These are phyloP conservation scores for Nosema bombycis DNA, from an alignment of 371 early-diverging fungal species.

Conservation along the genomic window DNA sequence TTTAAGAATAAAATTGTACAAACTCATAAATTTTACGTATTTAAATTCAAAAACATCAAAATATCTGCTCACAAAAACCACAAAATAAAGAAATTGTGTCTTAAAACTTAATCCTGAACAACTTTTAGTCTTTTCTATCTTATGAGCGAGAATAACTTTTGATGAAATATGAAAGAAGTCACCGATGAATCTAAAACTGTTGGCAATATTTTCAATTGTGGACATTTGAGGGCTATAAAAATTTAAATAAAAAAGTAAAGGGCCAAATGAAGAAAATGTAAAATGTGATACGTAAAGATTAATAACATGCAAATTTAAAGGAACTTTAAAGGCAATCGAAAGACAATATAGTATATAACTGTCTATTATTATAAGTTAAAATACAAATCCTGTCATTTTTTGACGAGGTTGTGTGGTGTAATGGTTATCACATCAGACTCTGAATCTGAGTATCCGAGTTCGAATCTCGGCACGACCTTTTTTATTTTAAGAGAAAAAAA, in stretches of 20 bases:
- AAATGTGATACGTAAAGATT: background rate
- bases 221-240: conserved; percentile 28
- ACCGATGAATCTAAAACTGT: conserved; percentile 42
- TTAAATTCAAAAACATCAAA: conserved; percentile 73
- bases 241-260: conserved; percentile 7
- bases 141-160: conserved; percentile 57
- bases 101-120: conserved; percentile 85
- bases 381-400: background rate
- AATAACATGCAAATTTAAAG: background rate
- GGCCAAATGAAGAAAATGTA: background rate
- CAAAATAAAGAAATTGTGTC: conserved; percentile 81
- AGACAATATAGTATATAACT: background rate
- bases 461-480: conserved; percentile 55
- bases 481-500: too few species aligned
- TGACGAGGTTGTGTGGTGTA: conserved; percentile 48
- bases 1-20: conserved; percentile 91
- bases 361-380: conserved; percentile 1
- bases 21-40: conserved; percentile 31
- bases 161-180: conserved; percentile 52
- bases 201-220: background rate
- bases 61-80: conserved; percentile 88
- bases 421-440: conserved; percentile 56
- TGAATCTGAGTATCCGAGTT: conserved; percentile 56
- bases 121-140: conserved; percentile 59
- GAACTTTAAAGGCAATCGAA: background rate